A percentile compares a stretch with the other conserved stretches of the same genome.
Evolutionary conservation across 179 eudicot species (phyloP).

Genomic region (Actinidia arguta): DNA sequence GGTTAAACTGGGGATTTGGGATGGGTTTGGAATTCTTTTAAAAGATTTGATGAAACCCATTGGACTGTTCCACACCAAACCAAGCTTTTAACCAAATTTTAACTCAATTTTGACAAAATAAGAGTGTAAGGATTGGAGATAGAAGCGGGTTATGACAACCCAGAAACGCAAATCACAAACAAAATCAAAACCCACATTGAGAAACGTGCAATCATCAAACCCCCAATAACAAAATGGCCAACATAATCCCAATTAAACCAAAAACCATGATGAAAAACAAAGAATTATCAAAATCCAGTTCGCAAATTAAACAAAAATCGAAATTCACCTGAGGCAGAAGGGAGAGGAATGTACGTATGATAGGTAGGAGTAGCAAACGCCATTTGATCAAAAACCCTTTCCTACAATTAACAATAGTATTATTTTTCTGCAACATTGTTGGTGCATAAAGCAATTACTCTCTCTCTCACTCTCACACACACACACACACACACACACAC

Average conservation of each 20-base stretch:
- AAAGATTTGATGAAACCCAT: too few species aligned
- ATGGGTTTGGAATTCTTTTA: too few species aligned
- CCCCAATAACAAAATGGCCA: background rate
- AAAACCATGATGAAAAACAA: background rate
- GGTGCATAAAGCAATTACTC: too few species aligned
- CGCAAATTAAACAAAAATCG: background rate
- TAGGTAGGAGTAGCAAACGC: constrained; percentile 52
- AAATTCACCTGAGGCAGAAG: constrained; percentile 56
- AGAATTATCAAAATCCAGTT: background rate
- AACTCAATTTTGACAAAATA: too few species aligned
- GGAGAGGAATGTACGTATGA: constrained; percentile 63
- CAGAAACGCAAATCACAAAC: background rate
- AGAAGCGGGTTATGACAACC: background rate
- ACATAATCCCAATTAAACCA: background rate
- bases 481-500: too few species aligned
- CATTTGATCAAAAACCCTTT: constrained; percentile 34
- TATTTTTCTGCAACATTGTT: background rate
- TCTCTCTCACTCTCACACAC: too few species aligned
- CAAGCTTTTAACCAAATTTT: too few species aligned
- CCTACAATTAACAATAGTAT: constrained; percentile 1
- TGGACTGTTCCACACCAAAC: too few species aligned
- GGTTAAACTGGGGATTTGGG: too few species aligned
- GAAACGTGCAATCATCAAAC: constrained; percentile 1
- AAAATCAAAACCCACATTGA: constrained; percentile 15
- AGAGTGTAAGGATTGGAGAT: too few species aligned